Evolutionary conservation across 225 moss, liverwort and hornwort genomes (phyloP).

Genomic region (Neckera pumila): DNA sequence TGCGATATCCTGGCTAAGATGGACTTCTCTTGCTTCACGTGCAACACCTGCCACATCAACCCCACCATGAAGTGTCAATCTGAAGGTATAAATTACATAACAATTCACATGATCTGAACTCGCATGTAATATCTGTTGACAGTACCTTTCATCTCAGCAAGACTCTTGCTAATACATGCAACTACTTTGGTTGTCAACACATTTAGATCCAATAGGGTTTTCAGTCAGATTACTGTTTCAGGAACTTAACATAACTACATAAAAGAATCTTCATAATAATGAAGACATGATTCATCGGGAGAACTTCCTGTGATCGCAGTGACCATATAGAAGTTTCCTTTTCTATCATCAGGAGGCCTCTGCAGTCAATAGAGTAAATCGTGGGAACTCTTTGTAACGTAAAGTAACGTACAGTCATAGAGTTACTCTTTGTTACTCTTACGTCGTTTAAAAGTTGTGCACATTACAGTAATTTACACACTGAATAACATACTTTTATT

Average conservation of each 20-base stretch:
- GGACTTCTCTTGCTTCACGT: slow-evolving; percentile 95
- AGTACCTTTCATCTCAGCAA: background rate
- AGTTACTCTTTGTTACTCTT: too few relatives aligned
- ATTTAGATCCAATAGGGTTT: background rate
- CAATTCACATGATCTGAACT: background rate
- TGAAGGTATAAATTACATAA: background rate
- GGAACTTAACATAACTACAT: too few relatives aligned
- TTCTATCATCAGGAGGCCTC: background rate
- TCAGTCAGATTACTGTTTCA: background rate
- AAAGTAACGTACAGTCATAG: too few relatives aligned
- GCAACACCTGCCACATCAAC: slow-evolving; percentile 48
- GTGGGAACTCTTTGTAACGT: background rate
- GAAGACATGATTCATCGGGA: background rate
- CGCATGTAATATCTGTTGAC: background rate
- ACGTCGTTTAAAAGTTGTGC: too few relatives aligned
- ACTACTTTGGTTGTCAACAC: background rate
- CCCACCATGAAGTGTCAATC: background rate
- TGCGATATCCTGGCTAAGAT: slow-evolving; percentile 78
- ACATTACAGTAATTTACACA: background rate
- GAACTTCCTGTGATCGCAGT: background rate
- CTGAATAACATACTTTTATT: background rate
- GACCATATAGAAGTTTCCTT: background rate
- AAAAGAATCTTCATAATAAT: background rate
- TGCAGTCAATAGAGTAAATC: background rate
- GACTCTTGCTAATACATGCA: background rate